Evolutionary conservation across 176 grass and related monocot species (phyloP).

Genomic region (Typha latifolia): DNA sequence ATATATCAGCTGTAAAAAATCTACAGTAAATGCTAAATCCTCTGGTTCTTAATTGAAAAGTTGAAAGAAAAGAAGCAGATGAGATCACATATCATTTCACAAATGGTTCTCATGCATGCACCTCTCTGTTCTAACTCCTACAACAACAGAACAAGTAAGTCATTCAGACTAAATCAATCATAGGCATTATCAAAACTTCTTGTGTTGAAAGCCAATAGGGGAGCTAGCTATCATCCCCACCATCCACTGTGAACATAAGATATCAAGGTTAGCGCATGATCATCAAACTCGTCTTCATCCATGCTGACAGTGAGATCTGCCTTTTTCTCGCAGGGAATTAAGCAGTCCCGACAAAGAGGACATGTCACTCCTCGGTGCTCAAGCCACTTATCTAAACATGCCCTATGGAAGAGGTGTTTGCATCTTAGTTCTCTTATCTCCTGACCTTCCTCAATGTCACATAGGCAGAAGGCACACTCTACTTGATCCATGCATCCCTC

Average conservation of each 20-base stretch:
- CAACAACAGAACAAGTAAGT: too few species aligned
- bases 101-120: too few species aligned
- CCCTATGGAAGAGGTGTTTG: slow-evolving; percentile 42
- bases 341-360: neutral
- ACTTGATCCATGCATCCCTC: neutral
- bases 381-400: slow-evolving; percentile 40
- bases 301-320: too few species aligned
- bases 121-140: too few species aligned
- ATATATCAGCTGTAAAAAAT: too few species aligned
- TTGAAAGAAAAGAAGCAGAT: too few species aligned
- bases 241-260: neutral
- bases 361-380: neutral
- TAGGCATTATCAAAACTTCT: too few species aligned
- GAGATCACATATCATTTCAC: too few species aligned
- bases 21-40: too few species aligned
- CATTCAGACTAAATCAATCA: too few species aligned
- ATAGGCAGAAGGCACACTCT: slow-evolving; percentile 33
- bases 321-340: neutral
- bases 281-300: neutral
- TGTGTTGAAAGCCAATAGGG: too few species aligned
- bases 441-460: slow-evolving; percentile 29
- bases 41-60: too few species aligned
- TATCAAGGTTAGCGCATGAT: neutral
- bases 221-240: neutral
- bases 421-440: slow-evolving; percentile 38